Evolutionary conservation across 1,284 basidiomycete species (phyloP), one percentile per base, ranked within the genome.

Genomic region (Taiwanofungus camphoratus): DNA sequence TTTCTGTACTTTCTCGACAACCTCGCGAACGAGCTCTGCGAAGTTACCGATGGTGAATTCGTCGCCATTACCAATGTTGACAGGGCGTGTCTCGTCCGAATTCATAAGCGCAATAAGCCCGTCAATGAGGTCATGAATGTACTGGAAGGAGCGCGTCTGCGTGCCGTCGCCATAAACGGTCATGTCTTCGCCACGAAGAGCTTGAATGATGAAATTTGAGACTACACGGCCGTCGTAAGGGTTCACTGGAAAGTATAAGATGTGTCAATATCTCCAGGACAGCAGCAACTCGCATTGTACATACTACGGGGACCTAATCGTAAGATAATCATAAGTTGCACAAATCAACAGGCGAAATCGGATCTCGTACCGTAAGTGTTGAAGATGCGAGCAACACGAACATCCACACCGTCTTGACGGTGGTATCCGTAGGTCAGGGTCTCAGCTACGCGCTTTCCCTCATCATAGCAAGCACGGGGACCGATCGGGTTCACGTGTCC

Each of bases 401-500:
- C 91, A 54, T 97, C 90, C 46, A 99, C 94, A 43, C 83, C 83
- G 60, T 98, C 92, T 65, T 96, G 94, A 47, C 89, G 78, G 54
- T 89, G 86, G 74, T 89, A 98, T 39, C 92, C 93, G 61, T 96
- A 96, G 8, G 93, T 93, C 55, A 97, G 68, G 9, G 92, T 95
- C 69, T 95, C 92, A 36, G 92, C 92, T 32, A 95, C 91, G 58
- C 92, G 90, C 69, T 95, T 95, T 41, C 92, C 95, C 71, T 99
- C 95, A 59, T 99, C 95, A 63, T 99, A 99, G 67, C 95, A 98
- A 24, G 95, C 94, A 49, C 95, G 86, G 47, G 92, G 91, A 21
- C 95, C 94, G 54, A 94, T 96, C 35, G 92, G 92, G 71, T 98
- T 98, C 59, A 98, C 95, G 64, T 98, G 87, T 36, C 95, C 93